Percentiles rank a stretch among this genome's conserved stretches.
Conservation (phyloP, 371 early-diverging fungal genomes). For the Actinomucor elegans region DNA sequence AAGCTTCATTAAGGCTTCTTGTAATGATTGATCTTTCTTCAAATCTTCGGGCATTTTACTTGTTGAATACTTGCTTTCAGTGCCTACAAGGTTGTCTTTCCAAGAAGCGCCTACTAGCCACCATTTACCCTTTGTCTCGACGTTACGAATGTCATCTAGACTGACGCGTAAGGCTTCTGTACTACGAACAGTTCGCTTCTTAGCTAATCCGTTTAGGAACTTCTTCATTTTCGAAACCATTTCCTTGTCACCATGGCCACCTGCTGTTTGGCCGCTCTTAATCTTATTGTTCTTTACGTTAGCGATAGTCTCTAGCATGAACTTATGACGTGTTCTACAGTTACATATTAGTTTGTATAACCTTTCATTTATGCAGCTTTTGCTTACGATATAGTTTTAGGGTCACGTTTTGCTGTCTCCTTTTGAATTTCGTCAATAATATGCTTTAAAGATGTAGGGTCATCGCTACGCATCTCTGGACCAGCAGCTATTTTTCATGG, state of each 20-base stretch:
- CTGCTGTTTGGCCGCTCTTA: constrained; percentile 57
- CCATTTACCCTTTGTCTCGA: constrained; percentile 87
- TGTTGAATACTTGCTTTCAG: constrained; percentile 42
- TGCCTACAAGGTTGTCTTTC: constrained; percentile 67
- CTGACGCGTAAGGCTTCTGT: constrained; percentile 84
- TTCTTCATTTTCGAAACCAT: constrained; percentile 76
- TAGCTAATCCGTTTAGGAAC: constrained; percentile 70
- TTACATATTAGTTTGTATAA: background rate
- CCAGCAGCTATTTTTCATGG: constrained; percentile 85
- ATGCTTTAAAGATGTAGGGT: constrained; percentile 86
- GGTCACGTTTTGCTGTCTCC: constrained; percentile 52
- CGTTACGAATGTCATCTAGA: constrained; percentile 83
- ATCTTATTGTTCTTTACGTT: constrained; percentile 93
- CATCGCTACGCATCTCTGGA: constrained; percentile 86
- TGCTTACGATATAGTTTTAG: constrained; percentile 45
- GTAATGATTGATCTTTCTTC: constrained; percentile 48
- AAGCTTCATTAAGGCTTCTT: constrained; percentile 70
- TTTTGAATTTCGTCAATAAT: constrained; percentile 76
- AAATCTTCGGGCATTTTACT: constrained; percentile 38
- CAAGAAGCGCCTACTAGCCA: constrained; percentile 86
- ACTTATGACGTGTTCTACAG: constrained; percentile 75
- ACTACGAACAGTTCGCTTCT: constrained; percentile 56
- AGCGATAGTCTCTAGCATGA: constrained; percentile 91
- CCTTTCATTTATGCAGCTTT: background rate
- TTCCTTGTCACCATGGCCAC: constrained; percentile 57